Evolutionary conservation across 495 filamentous ascomycete species (phyloP).

Genomic region (Aspergillus sparsus): DNA sequence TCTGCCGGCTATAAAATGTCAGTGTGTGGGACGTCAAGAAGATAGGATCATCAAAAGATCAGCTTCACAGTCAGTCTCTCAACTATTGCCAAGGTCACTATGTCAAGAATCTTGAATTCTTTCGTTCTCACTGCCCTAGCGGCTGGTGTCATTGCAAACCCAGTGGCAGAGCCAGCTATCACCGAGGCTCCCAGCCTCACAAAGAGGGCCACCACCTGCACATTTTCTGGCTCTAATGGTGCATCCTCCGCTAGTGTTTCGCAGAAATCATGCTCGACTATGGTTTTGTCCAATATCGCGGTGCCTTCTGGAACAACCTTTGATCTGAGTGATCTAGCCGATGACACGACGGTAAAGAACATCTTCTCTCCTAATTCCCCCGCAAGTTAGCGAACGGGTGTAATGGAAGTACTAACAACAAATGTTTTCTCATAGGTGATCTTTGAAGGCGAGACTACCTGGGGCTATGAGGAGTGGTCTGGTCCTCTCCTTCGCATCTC

Average conservation of each 20-base stretch:
- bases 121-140: slow-evolving; percentile 5
- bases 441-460: slow-evolving; percentile 55
- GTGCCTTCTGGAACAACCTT: slow-evolving; percentile 56
- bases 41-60: too few relatives aligned
- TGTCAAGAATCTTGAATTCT: background rate
- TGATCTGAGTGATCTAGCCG: slow-evolving; percentile 48
- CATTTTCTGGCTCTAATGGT: slow-evolving; percentile 9
- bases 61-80: background rate
- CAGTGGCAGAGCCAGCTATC: slow-evolving; percentile 5
- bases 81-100: background rate
- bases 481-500: slow-evolving; percentile 52
- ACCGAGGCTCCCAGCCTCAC: slow-evolving; percentile 4
- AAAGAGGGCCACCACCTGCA: slow-evolving; percentile 7
- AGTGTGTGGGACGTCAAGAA: too few relatives aligned
- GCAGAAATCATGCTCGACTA: slow-evolving; percentile 52
- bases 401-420: background rate
- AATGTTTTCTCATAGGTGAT: slow-evolving; percentile 37
- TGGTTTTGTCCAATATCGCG: slow-evolving; percentile 48
- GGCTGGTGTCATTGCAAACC: slow-evolving; percentile 2
- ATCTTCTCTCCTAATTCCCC: slow-evolving; percentile 25
- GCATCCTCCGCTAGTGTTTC: slow-evolving; percentile 13
- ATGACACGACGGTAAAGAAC: slow-evolving; percentile 45
- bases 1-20: too few relatives aligned
- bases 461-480: slow-evolving; percentile 55
- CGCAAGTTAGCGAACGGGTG: background rate